Base-by-base conservation (phyloP, 1,284 basidiomycete genomes). In the Pseudomicrostroma phylloplanum region DNA sequence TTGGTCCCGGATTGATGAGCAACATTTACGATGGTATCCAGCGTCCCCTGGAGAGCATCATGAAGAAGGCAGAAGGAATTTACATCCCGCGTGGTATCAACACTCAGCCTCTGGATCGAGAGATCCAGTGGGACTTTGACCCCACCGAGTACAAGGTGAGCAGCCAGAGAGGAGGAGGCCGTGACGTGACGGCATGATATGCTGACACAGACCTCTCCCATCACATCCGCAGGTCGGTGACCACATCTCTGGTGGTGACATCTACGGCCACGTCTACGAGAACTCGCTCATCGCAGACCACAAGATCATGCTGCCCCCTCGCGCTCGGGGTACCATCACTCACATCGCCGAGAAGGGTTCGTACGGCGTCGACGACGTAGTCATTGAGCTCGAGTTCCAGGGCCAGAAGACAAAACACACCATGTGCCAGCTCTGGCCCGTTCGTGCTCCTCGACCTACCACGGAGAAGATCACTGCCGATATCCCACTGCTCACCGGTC, bases 341-440 rank as follows among this genome's bases (percentile, higher is more conserved):
- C 84, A 88, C 75, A 88, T 98, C 61, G 92, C 91, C 49, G 92
- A 94, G 81, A 92, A 92, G 82, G 94, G 94, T 70, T 88, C 88
- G 73, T 99, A 98, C 82, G 84, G 86, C 51, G 90, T 99, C 58
- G 85, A 96, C 79, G 94, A 99, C 79, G 84, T 94, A 55, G 89
- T 99, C 12, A 83, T 97, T 61, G 94, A 97, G 82, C 96, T 93
- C 39, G 96, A 98, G 79, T 98, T 99, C 79, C 87, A 98, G 70
- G 96, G 94, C 71, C 92, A 93, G 83, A 89, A 85, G 62, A 90
- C 92, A 19, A 85, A 92, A 77, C 93, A 97, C 81, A 89, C 90
- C 12, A 88, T 99, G 87, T 90, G 94, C 88, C 94, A 98, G 79
- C 83, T 93, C 43, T 99, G 96, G 96, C 96, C 96, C 68, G 96